Evolutionary conservation across 345 rosid species (phyloP).

Genomic region (Sisymbrium irio): DNA sequence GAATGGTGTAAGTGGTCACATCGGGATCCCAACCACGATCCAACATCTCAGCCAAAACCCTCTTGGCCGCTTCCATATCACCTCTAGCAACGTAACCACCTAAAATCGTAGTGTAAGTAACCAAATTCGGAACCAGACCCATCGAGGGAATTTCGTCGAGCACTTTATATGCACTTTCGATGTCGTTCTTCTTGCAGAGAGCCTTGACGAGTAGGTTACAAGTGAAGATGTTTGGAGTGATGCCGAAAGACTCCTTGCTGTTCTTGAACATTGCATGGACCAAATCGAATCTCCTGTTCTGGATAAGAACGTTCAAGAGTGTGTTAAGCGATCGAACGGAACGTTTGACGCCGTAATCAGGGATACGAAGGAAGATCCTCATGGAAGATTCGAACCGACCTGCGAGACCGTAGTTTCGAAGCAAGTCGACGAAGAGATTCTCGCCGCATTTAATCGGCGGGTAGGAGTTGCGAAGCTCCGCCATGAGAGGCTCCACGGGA

Average conservation of each 20-base stretch:
- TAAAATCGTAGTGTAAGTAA: slow-evolving; percentile 70
- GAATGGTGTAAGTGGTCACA: slow-evolving; percentile 63
- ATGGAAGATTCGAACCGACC: slow-evolving; percentile 53
- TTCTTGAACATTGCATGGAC: slow-evolving; percentile 55
- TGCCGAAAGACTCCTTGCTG: slow-evolving; percentile 46
- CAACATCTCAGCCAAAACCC: slow-evolving; percentile 53
- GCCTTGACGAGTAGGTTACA: slow-evolving; percentile 73
- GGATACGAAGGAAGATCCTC: slow-evolving; percentile 56
- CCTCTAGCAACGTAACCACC: slow-evolving; percentile 69
- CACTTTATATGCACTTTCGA: slow-evolving; percentile 57
- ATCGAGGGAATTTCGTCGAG: slow-evolving; percentile 80
- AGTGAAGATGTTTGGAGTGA: slow-evolving; percentile 72
- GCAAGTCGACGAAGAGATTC: slow-evolving; percentile 60
- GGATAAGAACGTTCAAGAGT: slow-evolving; percentile 68
- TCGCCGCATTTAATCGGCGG: slow-evolving; percentile 64
- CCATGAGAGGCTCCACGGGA: slow-evolving; percentile 58
- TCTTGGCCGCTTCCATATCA: slow-evolving; percentile 65
- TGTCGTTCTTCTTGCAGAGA: slow-evolving; percentile 54
- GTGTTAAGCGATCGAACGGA: slow-evolving; percentile 79
- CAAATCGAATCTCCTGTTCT: slow-evolving; percentile 60
- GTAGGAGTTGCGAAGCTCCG: slow-evolving; percentile 45
- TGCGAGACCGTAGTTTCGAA: slow-evolving; percentile 76
- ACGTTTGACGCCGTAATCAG: slow-evolving; percentile 53
- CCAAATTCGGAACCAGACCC: slow-evolving; percentile 75
- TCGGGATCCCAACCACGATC: slow-evolving; percentile 89